phyloP scores from a whole-genome alignment of 805 yeast genomes.

The Suhomyces sp. region DNA sequence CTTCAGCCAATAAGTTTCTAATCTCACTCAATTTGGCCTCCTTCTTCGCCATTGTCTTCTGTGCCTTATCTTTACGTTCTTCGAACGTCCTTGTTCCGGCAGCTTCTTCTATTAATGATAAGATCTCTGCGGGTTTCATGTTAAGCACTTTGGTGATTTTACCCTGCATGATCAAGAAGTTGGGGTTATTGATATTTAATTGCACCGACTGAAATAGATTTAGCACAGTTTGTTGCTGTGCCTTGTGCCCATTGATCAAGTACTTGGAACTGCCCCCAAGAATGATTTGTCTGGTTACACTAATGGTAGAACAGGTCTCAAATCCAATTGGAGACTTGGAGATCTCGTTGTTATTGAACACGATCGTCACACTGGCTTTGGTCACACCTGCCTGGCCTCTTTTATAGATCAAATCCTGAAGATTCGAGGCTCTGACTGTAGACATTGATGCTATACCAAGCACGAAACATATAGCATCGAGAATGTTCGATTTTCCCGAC shows the following conservation, averaged over 20 bases:
- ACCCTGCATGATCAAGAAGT: constrained; percentile 98
- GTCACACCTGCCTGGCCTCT: constrained; percentile 98
- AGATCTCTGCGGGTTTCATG: constrained; percentile 89
- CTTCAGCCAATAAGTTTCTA: constrained; percentile 69
- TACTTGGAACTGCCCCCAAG: constrained; percentile 92
- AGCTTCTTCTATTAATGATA: constrained; percentile 93
- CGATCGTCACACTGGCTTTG: constrained; percentile 93
- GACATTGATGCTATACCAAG: constrained; percentile 91
- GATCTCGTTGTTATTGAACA: constrained; percentile 82
- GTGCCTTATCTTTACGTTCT: constrained; percentile 88
- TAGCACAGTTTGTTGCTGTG: constrained; percentile 89
- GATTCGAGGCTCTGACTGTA: constrained; percentile 90
- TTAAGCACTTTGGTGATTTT: constrained; percentile 95
- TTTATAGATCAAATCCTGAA: constrained; percentile 92
- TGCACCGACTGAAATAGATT: constrained; percentile 93
- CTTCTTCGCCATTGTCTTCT: constrained; percentile 86
- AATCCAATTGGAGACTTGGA: constrained; percentile 84
- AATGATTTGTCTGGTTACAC: constrained; percentile 88
- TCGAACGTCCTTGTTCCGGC: constrained; percentile 97
- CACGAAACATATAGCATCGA: constrained; percentile 98
- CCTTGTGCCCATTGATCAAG: constrained; percentile 91
- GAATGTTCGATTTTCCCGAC: constrained; percentile 93
- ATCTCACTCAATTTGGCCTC: constrained; percentile 83
- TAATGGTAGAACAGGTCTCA: constrained; percentile 70
- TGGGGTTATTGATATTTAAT: constrained; percentile 93